Evolutionary conservation across 1,284 basidiomycete genomes (phyloP).

Genomic region (Boletus hoseneyae): DNA sequence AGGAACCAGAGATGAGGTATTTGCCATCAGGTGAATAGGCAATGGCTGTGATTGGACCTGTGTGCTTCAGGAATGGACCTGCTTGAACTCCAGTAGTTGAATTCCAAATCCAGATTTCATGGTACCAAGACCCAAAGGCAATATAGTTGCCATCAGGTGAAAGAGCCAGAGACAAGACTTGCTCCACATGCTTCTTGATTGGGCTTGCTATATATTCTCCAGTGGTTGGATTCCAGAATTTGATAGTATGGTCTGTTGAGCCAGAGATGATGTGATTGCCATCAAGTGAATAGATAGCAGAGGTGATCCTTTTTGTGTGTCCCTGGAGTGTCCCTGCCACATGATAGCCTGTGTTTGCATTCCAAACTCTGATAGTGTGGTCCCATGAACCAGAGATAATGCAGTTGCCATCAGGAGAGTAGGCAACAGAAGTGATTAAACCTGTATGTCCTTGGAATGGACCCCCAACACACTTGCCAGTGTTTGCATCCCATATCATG

Average conservation of each 20-base stretch:
- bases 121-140: not conserved
- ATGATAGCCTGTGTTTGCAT: conserved; percentile 8
- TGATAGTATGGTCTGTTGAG: conserved; percentile 11
- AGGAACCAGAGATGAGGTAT: conserved; percentile 11
- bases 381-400: conserved; percentile 18
- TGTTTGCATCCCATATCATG: conserved; percentile 16
- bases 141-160: conserved; percentile 17
- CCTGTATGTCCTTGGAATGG: conserved; percentile 8
- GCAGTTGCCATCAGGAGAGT: conserved; percentile 18
- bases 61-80: not conserved
- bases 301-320: not conserved
- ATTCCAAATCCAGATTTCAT: conserved; percentile 8
- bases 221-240: conserved; percentile 9
- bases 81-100: not conserved
- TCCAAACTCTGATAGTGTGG: conserved; percentile 14
- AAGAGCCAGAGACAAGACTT: not conserved
- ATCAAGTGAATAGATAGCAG: conserved; percentile 13
- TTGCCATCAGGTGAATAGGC: conserved; percentile 22
- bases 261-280: conserved; percentile 12
- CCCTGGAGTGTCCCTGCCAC: not conserved
- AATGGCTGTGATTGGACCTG: not conserved
- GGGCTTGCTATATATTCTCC: conserved; percentile 1
- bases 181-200: fast-evolving
- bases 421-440: conserved; percentile 4
- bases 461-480: conserved; percentile 1